Base-by-base conservation (phyloP, 192 early-diverging fungal genomes). In the Rhizophagus clarus region DNA sequence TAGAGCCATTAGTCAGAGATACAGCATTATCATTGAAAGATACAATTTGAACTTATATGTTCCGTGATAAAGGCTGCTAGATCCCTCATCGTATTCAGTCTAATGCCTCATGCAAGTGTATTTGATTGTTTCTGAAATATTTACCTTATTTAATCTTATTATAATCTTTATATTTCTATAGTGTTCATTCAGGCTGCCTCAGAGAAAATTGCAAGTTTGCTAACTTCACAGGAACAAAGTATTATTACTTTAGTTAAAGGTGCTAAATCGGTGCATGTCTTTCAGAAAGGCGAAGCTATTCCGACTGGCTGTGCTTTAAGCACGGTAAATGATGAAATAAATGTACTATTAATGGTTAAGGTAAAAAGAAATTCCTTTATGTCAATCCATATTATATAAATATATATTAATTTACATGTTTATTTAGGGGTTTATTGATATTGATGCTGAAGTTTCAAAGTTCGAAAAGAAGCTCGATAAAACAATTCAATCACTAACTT, bases 371-470 rank as follows among this genome's bases (percentile, higher is more conserved):
- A 26, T 31, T 37, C 4, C 68, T 40, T n/a, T 10, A 11, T 70
- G 14, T 70, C 10, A n/a, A n/a, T 70, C 10, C 0, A 11, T 2
- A 70, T 22, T 24, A 3, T 24, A 45, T 45, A 1, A 45, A 45
- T 45, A 45, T 45, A 45, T 45, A 45, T 45, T 2, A 12, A 45
- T 2, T 45, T 12, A 12, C 37, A 5, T 40, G 8, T 40, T 40
- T 40, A 40, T 40, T 40, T 37, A 70, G 68, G 83, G 85, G 28
- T 80, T 81, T 75, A 92, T 97, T 34, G 91, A 97, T 81, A 90
- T 98, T 80, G 93, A 93, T 79, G 89, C 90, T 60, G 96, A 98
- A 85, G 87, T 98, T 61, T 80, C 81, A 69, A 96, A 97, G 83
- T 84, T 96, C 66, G 88, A 94, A 76, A 88, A 90, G 80, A 95